phyloP scores from a whole-genome alignment of 225 moss, liverwort and hornwort species.

The Polytrichum commune region DNA sequence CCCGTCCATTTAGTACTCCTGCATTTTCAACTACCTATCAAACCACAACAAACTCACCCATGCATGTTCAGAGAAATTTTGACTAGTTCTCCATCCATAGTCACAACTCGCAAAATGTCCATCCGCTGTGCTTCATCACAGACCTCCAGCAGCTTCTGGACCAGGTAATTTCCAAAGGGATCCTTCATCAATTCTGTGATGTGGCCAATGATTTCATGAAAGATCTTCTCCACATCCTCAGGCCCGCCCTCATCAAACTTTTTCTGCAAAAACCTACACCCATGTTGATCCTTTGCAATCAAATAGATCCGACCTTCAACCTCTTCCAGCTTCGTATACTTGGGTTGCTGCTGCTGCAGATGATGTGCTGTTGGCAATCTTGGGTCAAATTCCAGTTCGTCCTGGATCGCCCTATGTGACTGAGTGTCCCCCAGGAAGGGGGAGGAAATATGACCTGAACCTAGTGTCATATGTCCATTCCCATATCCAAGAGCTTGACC shows the following conservation, averaged over 20 bases:
- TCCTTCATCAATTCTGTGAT: constrained; percentile 98
- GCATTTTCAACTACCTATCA: not conserved
- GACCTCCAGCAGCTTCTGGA: constrained; percentile 93
- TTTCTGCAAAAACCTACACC: constrained; percentile 95
- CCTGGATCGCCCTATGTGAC: constrained; percentile 52
- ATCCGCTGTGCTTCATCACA: constrained; percentile 86
- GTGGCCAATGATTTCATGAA: constrained; percentile 90
- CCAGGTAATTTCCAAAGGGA: constrained; percentile 93
- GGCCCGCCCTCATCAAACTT: constrained; percentile 98
- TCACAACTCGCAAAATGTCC: constrained; percentile 93
- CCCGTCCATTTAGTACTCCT: no score
- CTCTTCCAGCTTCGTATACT: constrained; percentile 93
- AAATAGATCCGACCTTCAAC: constrained; percentile 93
- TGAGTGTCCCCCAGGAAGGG: constrained; percentile 36
- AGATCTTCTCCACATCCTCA: constrained; percentile 94
- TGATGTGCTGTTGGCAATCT: constrained; percentile 60
- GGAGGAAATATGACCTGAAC: constrained; percentile 35
- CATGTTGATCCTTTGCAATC: constrained; percentile 97
- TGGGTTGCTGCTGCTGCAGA: constrained; percentile 76
- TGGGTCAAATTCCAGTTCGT: constrained; percentile 63
- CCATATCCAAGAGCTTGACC: constrained; percentile 31
- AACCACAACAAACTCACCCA: constrained; percentile 48
- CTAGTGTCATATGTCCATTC: constrained; percentile 45
- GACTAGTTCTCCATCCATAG: constrained; percentile 84
- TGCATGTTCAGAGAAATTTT: constrained; percentile 98